These are phyloP conservation scores for Ehretia macrophylla DNA, from an alignment of 257 asterid species.

Conservation along the genomic window DNA sequence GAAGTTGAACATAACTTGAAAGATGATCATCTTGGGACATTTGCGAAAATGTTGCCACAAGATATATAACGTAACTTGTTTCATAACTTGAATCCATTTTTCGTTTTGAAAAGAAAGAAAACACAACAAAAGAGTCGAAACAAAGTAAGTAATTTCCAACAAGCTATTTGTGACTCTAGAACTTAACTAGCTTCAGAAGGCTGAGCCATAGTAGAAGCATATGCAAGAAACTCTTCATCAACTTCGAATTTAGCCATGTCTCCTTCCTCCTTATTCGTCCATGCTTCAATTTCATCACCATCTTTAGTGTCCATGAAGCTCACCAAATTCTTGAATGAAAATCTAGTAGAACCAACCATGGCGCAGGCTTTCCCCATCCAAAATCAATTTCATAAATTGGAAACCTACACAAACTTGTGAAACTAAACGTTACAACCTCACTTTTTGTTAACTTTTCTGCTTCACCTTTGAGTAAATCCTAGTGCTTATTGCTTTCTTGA, in stretches of 20 bases:
- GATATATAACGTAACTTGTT: too few relatives aligned
- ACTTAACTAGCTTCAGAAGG: too few relatives aligned
- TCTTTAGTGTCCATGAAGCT: constrained; percentile 10
- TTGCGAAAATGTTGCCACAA: too few relatives aligned
- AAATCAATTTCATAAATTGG: constrained; percentile 14
- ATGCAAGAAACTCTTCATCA: constrained; percentile 4
- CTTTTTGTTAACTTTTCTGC: neutral
- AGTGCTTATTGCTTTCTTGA: neutral
- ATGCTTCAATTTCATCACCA: constrained; percentile 20
- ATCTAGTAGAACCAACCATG: constrained; percentile 16
- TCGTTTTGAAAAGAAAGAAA: too few relatives aligned
- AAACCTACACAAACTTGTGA: constrained; percentile 15
- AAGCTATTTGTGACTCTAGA: too few relatives aligned
- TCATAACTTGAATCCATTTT: too few relatives aligned
- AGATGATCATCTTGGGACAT: too few relatives aligned
- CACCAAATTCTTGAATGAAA: neutral
- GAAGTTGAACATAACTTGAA: too few relatives aligned
- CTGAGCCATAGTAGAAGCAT: constrained; percentile 8
- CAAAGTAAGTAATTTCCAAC: too few relatives aligned
- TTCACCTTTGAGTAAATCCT: neutral
- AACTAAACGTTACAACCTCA: neutral
- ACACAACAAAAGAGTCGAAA: too few relatives aligned
- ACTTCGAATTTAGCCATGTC: constrained; percentile 13
- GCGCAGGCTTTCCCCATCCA: constrained; percentile 29
- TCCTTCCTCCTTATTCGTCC: constrained; percentile 10